Base-by-base conservation (phyloP, 805 yeast genomes). In the Candida ovalis region DNA sequence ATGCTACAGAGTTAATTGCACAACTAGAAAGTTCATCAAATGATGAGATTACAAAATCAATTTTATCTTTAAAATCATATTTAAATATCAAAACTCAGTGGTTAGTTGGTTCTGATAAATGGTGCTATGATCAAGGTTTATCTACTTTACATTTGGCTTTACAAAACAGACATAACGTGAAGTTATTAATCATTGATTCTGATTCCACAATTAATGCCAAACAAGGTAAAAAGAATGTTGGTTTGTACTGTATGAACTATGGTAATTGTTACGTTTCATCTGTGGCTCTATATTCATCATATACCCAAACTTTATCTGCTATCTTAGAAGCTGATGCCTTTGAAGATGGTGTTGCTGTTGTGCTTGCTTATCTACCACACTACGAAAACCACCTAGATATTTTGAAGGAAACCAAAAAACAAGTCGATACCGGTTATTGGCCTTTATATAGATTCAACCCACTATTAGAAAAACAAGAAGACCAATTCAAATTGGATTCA, bases 401-500 rank as follows among this genome's bases (percentile, higher is more conserved):
- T 40, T 75, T 92, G 59, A 84, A 86, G 64, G 94, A 88, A 64
- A 91, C 97, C 30, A 92, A 92, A 68, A 72, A 71, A 53, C 92
- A 96, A 21, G 96, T 92, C 41, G 97, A 88, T 60, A 74, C 90
- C 30, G 98, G 98, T n/a, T 85, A 86, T 71, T 90, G 97, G 96
- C 98, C 98, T 42, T 76, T 92, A 52, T 92, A 91, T 72, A 77
- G 97, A 64, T 92, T 77, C 70, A 77, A 88, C 58, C 96, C 97
- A 47, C 54, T 66, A 9, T 66, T 75, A 43, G 77, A 74, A 42
- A 49, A 57, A 25, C 64, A 69, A 3, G 75, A 72, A 32, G 78
- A 81, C n/a, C 64, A 66, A 44, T 92, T 92, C 76, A 81, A 81
- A 59, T 76, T 92, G 46, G 97, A 92, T 66, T 90, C 97, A 4